A percentile compares a stretch with the other conserved stretches of the same genome.
Evolutionary conservation across 1,139 yeast genomes (phyloP).

Genomic region (Saccharomyces pastorianus): DNA sequence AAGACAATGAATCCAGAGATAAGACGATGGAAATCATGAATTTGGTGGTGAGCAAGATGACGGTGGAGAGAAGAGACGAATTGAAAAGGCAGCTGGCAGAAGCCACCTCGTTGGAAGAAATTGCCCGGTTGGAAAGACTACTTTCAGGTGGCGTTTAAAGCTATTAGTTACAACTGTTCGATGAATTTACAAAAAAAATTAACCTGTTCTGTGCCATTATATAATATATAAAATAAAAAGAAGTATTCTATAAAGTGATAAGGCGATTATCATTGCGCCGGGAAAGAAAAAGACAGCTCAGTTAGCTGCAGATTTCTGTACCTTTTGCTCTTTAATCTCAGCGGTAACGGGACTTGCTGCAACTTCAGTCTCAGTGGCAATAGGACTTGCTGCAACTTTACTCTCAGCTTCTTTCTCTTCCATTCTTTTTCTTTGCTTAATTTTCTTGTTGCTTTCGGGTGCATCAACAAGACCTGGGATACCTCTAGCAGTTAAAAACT

Average conservation of each 20-base stretch:
- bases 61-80: slow-evolving; percentile 44
- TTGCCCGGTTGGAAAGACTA: slow-evolving; percentile 55
- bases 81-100: slow-evolving; percentile 47
- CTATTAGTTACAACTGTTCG: background rate
- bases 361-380: background rate
- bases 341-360: background rate
- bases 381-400: background rate
- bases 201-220: background rate
- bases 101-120: slow-evolving; percentile 67
- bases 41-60: slow-evolving; percentile 38
- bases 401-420: slow-evolving; percentile 1
- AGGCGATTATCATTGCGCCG: background rate
- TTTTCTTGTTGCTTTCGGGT: background rate
- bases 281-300: background rate
- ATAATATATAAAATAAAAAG: background rate
- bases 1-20: slow-evolving; percentile 18
- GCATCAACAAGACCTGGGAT: slow-evolving; percentile 31
- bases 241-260: background rate
- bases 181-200: background rate
- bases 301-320: background rate
- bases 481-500: slow-evolving; percentile 64
- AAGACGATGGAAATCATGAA: slow-evolving; percentile 30
- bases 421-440: slow-evolving; percentile 1
- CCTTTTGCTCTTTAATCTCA: too few relatives aligned
- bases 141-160: slow-evolving; percentile 25